A percentile compares a stretch with the other conserved stretches of the same genome.
These are phyloP conservation scores for Boletus rufocinnamomeus DNA, from an alignment of 768 basidiomycete genomes.

Conservation along the genomic window DNA sequence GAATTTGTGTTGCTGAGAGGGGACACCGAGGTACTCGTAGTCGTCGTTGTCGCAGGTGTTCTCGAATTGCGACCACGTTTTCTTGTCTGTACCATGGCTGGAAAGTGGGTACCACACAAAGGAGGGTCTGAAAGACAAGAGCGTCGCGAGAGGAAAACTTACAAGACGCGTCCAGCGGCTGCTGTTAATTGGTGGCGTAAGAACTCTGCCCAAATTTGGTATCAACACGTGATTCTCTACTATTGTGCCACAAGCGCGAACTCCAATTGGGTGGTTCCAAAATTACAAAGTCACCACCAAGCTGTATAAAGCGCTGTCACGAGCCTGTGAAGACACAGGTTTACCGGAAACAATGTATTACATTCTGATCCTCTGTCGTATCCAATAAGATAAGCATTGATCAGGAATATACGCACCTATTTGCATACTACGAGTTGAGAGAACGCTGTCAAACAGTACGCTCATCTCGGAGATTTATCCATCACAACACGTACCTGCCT, in stretches of 20 bases:
- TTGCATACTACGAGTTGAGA: not conserved
- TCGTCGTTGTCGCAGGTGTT: constrained; percentile 30
- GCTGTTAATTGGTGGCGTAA: constrained; percentile 30
- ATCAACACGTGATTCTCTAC: constrained; percentile 24
- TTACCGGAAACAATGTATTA: not conserved
- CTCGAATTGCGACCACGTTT: constrained; percentile 14
- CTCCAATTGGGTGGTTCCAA: not conserved
- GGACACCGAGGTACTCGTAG: constrained; percentile 46
- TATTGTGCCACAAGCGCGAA: constrained; percentile 34
- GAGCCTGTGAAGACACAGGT: not conserved
- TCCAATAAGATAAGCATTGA: not conserved
- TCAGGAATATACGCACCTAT: not conserved
- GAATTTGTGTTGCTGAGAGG: constrained; percentile 52
- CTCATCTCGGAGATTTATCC: not conserved
- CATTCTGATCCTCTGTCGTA: not conserved
- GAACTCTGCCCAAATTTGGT: constrained; percentile 8
- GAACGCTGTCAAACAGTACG: not conserved
- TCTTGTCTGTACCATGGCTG: constrained; percentile 28
- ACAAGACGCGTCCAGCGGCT: constrained; percentile 20
- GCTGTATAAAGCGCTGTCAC: not conserved
- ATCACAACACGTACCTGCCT: not conserved
- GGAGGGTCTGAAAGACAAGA: constrained; percentile 10
- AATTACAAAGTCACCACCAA: not conserved
- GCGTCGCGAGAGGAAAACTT: constrained; percentile 20
- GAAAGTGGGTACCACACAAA: not conserved